phyloP scores from a whole-genome alignment of 345 rosid genomes.

The Populus pruinosa region DNA sequence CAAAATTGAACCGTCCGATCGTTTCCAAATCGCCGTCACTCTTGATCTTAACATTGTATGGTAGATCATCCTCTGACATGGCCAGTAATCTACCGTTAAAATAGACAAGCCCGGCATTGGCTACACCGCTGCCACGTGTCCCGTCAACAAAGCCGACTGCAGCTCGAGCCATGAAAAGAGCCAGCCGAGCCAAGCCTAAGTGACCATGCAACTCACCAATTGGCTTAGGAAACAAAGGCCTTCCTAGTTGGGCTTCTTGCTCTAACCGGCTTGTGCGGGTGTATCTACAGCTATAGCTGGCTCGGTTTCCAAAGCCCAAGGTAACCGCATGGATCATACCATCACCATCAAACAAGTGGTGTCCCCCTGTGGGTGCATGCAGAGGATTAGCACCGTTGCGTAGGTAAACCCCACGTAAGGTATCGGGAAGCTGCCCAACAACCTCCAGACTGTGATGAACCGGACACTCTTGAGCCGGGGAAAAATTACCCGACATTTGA shows the following conservation, averaged over 20 bases:
- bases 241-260: constrained; percentile 54
- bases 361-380: constrained; percentile 51
- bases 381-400: constrained; percentile 81
- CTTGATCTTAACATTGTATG: constrained; percentile 55
- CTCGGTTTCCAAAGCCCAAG: constrained; percentile 34
- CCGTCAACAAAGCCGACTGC: constrained; percentile 50
- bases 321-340: constrained; percentile 83
- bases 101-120: constrained; percentile 66
- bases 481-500: constrained; percentile 65
- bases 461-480: constrained; percentile 66
- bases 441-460: constrained; percentile 50
- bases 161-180: constrained; percentile 52
- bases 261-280: constrained; percentile 57
- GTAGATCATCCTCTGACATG: constrained; percentile 83
- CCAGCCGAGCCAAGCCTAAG: constrained; percentile 58
- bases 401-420: constrained; percentile 53
- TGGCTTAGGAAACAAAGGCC: constrained; percentile 64
- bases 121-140: constrained; percentile 58
- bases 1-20: constrained; percentile 51
- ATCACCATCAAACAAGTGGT: constrained; percentile 82
- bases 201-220: constrained; percentile 82
- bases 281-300: constrained; percentile 61
- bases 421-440: constrained; percentile 48
- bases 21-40: constrained; percentile 54
- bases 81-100: constrained; percentile 65